Evolutionary conservation across 2,329 filamentous ascomycete species (phyloP).

Genomic region (Trichoderma citrinoviride): DNA sequence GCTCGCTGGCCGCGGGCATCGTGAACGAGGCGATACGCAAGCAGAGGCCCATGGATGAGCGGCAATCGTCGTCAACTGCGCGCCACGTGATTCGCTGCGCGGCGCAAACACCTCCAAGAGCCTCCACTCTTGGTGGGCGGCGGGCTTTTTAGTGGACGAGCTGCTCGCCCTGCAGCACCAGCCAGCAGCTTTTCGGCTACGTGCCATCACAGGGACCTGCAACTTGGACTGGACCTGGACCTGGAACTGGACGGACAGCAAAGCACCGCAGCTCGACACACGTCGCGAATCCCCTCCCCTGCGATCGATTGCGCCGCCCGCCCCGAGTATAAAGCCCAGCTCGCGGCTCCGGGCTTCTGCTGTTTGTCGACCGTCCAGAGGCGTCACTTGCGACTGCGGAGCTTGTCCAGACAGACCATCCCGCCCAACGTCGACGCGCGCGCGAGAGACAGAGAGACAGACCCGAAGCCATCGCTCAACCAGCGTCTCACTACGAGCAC

Average conservation of each 20-base stretch:
- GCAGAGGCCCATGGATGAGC: background rate
- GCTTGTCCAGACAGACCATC: background rate
- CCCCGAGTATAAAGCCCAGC: constrained; percentile 3
- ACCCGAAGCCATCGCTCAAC: constrained; percentile 1
- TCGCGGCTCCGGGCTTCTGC: background rate
- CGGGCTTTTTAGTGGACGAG: constrained; percentile 21
- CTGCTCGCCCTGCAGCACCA: constrained; percentile 2
- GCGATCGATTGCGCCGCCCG: background rate
- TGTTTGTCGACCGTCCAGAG: constrained; percentile 1
- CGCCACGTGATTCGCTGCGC: constrained; percentile 27
- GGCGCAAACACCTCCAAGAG: constrained; percentile 42
- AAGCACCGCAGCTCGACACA: background rate
- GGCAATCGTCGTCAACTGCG: constrained; percentile 6
- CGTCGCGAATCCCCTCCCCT: background rate
- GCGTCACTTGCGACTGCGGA: background rate
- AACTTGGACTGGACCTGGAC: no score
- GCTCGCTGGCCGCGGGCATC: background rate
- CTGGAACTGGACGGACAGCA: no score
- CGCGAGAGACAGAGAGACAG: background rate
- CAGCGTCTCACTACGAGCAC: background rate
- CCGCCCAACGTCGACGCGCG: constrained; percentile 4
- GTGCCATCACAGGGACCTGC: constrained; percentile 16
- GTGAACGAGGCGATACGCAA: constrained; percentile 13
- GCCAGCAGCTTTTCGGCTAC: constrained; percentile 12
- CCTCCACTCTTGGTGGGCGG: constrained; percentile 18